Percentiles rank a stretch among this genome's conserved stretches.
Conservation (phyloP, 2,329 filamentous ascomycete genomes). For the Fusarium sp. region DNA sequence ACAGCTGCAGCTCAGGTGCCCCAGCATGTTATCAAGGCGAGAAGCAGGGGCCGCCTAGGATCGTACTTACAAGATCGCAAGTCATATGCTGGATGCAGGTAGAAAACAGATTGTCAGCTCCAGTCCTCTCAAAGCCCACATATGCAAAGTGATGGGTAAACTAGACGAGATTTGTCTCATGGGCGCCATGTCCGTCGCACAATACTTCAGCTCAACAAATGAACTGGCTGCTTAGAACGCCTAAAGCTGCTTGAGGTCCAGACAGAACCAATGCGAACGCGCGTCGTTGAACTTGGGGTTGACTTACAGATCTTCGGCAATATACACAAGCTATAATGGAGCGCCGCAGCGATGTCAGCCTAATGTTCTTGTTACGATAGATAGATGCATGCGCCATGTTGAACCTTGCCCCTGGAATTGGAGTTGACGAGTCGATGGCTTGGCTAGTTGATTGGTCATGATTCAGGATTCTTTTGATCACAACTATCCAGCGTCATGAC, state of each 20-base stretch:
- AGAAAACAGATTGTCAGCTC: conserved; percentile 40
- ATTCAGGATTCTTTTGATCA: conserved; percentile 10
- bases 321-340: conserved; percentile 77
- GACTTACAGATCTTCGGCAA: conserved; percentile 88
- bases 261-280: conserved; percentile 32
- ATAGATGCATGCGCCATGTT: conserved; percentile 20
- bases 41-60: conserved; percentile 30
- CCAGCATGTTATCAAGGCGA: conserved; percentile 25
- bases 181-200: conserved; percentile 28
- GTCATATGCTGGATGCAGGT: conserved; percentile 77
- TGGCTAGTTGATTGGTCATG: conserved; percentile 23
- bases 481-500: conserved; percentile 21
- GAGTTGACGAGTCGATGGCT: conserved; percentile 14
- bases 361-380: conserved; percentile 33
- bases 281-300: conserved; percentile 43
- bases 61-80: conserved; percentile 80
- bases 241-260: conserved; percentile 14
- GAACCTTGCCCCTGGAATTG: neutral
- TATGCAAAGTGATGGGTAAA: conserved; percentile 18
- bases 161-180: conserved; percentile 12
- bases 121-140: conserved; percentile 23
- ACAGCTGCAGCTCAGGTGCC: conserved; percentile 14
- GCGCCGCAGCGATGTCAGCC: conserved; percentile 47
- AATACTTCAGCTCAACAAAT: conserved; percentile 20
- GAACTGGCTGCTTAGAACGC: conserved; percentile 22